Percentiles rank a stretch among this genome's conserved stretches.
Conservation (phyloP, 345 rosid genomes). For the Trapa bicornis region DNA sequence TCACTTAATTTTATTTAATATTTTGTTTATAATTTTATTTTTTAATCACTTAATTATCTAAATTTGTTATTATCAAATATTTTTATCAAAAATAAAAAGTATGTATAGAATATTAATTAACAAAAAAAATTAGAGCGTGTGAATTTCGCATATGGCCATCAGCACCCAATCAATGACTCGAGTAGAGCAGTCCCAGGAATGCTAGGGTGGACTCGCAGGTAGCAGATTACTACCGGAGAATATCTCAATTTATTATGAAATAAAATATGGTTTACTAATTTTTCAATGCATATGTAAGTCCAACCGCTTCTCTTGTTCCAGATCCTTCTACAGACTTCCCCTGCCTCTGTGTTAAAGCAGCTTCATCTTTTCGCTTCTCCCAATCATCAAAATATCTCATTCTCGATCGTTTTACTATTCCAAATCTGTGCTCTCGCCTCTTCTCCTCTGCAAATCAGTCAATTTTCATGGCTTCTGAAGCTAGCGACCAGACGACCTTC, state of each 20-base stretch:
- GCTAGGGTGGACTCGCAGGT: neutral
- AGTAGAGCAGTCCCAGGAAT: neutral
- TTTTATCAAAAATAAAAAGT: no score
- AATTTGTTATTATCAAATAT: no score
- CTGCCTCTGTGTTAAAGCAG: constrained; percentile 15
- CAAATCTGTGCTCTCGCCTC: neutral
- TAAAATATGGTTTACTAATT: neutral
- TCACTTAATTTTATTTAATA: no score
- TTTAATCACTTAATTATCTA: no score
- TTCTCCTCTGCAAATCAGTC: constrained; percentile 11
- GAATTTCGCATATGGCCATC: no score
- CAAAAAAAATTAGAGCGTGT: no score
- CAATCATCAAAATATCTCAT: neutral
- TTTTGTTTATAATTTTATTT: no score
- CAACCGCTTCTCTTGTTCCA: constrained; percentile 15
- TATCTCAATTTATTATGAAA: neutral
- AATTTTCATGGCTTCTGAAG: constrained; percentile 5
- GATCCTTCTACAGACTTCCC: constrained; percentile 41
- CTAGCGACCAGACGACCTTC: constrained; percentile 12
- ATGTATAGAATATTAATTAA: no score
- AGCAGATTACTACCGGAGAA: neutral
- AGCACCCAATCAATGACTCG: no score
- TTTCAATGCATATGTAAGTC: neutral
- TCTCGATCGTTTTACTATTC: neutral
- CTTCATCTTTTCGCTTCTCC: neutral